phyloP scores from a whole-genome alignment of 1,284 basidiomycete species.

The Fomitiporia mediterranea region DNA sequence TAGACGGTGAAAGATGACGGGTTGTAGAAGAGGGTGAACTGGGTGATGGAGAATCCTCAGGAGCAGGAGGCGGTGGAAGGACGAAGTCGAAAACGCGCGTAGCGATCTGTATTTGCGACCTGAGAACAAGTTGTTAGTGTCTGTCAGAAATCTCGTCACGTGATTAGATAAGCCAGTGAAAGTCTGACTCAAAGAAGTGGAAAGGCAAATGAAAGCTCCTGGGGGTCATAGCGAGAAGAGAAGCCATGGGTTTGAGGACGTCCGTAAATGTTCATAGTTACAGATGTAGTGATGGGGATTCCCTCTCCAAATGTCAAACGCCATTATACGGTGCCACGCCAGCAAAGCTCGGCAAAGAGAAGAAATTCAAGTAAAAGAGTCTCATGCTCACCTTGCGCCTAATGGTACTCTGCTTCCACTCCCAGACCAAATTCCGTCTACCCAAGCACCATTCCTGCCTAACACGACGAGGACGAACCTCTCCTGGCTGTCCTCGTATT shows the following conservation, averaged over 20 bases:
- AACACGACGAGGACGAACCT: conserved; percentile 88
- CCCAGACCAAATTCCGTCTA: conserved; percentile 92
- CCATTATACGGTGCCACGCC: conserved; percentile 9
- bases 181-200: neutral
- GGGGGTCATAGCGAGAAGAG: too few relatives aligned
- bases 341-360: neutral
- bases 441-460: conserved; percentile 96
- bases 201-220: neutral
- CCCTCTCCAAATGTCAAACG: neutral
- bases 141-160: conserved; percentile 20
- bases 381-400: conserved; percentile 63
- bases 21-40: conserved; percentile 61
- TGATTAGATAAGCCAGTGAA: neutral
- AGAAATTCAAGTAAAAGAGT: neutral
- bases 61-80: conserved; percentile 70
- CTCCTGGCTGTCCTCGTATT: conserved; percentile 83
- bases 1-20: conserved; percentile 59
- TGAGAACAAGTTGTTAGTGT: conserved; percentile 34
- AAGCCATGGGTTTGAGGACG: too few relatives aligned
- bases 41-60: conserved; percentile 72
- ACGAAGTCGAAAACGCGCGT: conserved; percentile 97
- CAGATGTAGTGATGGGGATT: too few relatives aligned
- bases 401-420: conserved; percentile 83
- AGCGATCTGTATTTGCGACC: conserved; percentile 98
- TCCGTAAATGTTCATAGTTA: too few relatives aligned